phyloP scores from a whole-genome alignment of 2,329 filamentous ascomycete genomes.

The Domatiomyces catenatus region DNA sequence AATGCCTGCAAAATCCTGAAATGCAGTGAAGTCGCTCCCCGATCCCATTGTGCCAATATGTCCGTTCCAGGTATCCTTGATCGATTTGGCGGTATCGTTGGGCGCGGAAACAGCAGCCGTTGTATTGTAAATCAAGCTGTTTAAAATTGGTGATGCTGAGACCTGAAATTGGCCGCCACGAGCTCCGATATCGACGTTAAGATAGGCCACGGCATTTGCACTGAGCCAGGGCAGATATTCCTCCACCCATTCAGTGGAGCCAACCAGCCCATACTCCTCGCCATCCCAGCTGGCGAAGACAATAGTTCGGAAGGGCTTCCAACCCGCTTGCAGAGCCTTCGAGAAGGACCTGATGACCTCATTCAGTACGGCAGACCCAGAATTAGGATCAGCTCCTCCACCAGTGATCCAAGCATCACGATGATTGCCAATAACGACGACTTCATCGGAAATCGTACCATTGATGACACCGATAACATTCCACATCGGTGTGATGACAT shows the following conservation, averaged over 20 bases:
- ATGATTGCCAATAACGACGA: slow-evolving; percentile 82
- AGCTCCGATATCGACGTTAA: slow-evolving; percentile 71
- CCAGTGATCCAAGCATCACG: slow-evolving; percentile 80
- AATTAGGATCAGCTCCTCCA: slow-evolving; percentile 71
- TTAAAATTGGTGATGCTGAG: slow-evolving; percentile 58
- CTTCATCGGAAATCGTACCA: slow-evolving; percentile 61
- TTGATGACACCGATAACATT: slow-evolving; percentile 88
- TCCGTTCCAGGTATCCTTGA: slow-evolving; percentile 52
- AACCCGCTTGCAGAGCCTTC: slow-evolving; percentile 53
- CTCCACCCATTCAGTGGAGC: slow-evolving; percentile 86
- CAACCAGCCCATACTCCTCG: slow-evolving; percentile 73
- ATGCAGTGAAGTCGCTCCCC: slow-evolving; percentile 60
- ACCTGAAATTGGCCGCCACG: slow-evolving; percentile 48
- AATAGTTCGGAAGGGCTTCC: slow-evolving; percentile 77
- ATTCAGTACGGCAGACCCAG: slow-evolving; percentile 62
- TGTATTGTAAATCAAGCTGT: slow-evolving; percentile 46
- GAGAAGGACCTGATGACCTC: slow-evolving; percentile 65
- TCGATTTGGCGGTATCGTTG: slow-evolving; percentile 57
- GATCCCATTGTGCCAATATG: slow-evolving; percentile 52
- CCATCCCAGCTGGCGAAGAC: slow-evolving; percentile 79
- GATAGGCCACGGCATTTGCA: slow-evolving; percentile 58
- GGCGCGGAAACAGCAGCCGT: slow-evolving; percentile 43
- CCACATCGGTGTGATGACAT: slow-evolving; percentile 70
- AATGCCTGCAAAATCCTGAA: slow-evolving; percentile 56
- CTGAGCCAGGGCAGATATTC: slow-evolving; percentile 72